A percentile compares a stretch with the other conserved stretches of the same genome.
These are phyloP conservation scores for Styphnolobium japonicum DNA, from an alignment of 306 rosid genomes.

Conservation along the genomic window DNA sequence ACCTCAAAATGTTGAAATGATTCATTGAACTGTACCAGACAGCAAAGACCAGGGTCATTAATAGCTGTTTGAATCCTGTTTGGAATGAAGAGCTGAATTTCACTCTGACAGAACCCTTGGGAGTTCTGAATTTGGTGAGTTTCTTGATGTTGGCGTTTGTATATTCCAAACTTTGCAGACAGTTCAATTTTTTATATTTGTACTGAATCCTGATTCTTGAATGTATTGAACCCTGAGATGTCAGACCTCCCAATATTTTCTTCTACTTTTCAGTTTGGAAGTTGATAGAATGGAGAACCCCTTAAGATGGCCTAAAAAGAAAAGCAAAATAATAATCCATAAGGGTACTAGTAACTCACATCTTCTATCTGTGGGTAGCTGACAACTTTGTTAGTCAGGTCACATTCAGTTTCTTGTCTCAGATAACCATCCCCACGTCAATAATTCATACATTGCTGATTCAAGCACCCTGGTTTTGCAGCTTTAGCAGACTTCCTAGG, in stretches of 20 bases:
- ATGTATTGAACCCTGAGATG: neutral
- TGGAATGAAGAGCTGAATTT: conserved; percentile 96
- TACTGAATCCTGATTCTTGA: neutral
- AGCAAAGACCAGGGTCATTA: conserved; percentile 89
- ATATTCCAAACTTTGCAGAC: neutral
- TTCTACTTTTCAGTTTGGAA: neutral
- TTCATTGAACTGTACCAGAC: conserved; percentile 56
- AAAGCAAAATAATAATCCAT: neutral
- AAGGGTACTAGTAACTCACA: neutral
- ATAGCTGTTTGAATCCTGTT: conserved; percentile 91
- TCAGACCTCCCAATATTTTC: neutral
- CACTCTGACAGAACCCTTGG: conserved; percentile 60
- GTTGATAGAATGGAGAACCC: neutral
- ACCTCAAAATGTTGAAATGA: conserved; percentile 11
- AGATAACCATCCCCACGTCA: neutral
- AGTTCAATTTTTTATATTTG: neutral
- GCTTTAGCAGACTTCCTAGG: neutral
- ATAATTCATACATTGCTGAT: neutral
- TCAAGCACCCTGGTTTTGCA: neutral
- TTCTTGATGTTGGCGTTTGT: conserved; percentile 15
- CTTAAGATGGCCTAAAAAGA: neutral
- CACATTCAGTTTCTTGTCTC: neutral
- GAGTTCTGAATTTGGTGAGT: conserved; percentile 74
- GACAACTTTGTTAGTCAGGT: neutral
- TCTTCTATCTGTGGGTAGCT: neutral